These are phyloP conservation scores for Penicillium sp. DNA, from an alignment of 2,329 filamentous ascomycete genomes.

Conservation along the genomic window DNA sequence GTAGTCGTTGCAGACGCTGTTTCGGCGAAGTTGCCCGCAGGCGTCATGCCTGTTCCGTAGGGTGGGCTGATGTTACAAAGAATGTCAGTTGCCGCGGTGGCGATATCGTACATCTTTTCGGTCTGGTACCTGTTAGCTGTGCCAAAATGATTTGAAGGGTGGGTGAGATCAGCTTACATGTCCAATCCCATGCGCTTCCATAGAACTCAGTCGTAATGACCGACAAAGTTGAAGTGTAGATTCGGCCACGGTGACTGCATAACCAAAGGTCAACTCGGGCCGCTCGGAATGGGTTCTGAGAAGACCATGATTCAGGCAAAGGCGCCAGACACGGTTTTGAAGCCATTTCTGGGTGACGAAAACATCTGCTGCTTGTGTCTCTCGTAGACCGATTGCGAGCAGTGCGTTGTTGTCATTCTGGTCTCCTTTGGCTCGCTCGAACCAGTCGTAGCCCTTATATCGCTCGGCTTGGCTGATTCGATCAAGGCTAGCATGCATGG, in stretches of 20 bases:
- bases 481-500: constrained; percentile 35
- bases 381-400: constrained; percentile 29
- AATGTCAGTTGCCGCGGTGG: constrained; percentile 31
- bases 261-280: constrained; percentile 37
- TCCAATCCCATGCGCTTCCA: constrained; percentile 46
- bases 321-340: constrained; percentile 43
- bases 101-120: constrained; percentile 43
- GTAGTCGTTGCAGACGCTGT: constrained; percentile 16
- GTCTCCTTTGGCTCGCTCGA: constrained; percentile 33
- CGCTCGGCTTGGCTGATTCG: constrained; percentile 34
- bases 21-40: constrained; percentile 12
- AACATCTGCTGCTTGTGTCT: constrained; percentile 45
- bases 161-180: constrained; percentile 25
- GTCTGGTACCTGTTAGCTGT: constrained; percentile 22
- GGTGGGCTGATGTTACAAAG: constrained; percentile 27
- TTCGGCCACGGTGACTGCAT: constrained; percentile 36
- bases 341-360: constrained; percentile 46
- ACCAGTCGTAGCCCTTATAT: constrained; percentile 39
- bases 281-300: constrained; percentile 35
- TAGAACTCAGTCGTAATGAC: constrained; percentile 34
- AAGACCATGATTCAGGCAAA: constrained; percentile 42
- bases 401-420: constrained; percentile 18
- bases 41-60: constrained; percentile 18
- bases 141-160: not conserved
- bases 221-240: constrained; percentile 36